Evolutionary conservation across 495 filamentous ascomycete species (phyloP).

Genomic region (Tetracladium marchalianum): DNA sequence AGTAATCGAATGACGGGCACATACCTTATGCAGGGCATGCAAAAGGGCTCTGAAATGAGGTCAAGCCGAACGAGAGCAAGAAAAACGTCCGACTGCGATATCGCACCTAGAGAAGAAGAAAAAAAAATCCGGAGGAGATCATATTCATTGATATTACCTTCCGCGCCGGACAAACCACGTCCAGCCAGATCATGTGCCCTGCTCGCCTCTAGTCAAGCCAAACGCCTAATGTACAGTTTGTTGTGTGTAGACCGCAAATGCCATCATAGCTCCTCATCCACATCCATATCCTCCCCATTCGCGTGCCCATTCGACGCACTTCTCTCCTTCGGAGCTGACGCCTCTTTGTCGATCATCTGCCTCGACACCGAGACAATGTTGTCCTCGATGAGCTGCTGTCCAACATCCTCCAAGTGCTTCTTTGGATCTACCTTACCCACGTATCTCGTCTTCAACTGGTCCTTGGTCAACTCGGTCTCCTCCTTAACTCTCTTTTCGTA

Average conservation of each 20-base stretch:
- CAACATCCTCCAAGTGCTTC: constrained; percentile 96
- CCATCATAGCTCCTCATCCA: constrained; percentile 46
- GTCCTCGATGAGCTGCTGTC: constrained; percentile 93
- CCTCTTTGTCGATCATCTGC: constrained; percentile 99
- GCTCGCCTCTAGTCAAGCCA: constrained; percentile 1
- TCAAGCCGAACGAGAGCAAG: too few species aligned
- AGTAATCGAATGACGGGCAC: too few species aligned
- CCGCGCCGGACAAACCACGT: too few species aligned
- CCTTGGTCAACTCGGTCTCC: constrained; percentile 92
- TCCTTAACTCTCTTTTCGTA: constrained; percentile 99
- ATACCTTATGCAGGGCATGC: too few species aligned
- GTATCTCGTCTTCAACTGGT: constrained; percentile 97
- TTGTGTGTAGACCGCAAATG: constrained; percentile 11
- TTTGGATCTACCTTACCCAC: constrained; percentile 98
- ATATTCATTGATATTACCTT: too few species aligned
- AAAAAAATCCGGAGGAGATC: too few species aligned
- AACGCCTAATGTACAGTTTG: constrained; percentile 20
- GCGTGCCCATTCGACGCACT: constrained; percentile 15
- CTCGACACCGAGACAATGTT: constrained; percentile 94
- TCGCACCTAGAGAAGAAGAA: too few species aligned
- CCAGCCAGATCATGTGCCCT: too few species aligned
- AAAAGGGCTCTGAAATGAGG: too few species aligned
- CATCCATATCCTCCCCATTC: constrained; percentile 36
- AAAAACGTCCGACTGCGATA: too few species aligned
- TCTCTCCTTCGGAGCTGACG: constrained; percentile 50